A percentile compares a stretch with the other conserved stretches of the same genome.
These are phyloP conservation scores for Citrus glauca DNA, from an alignment of 345 rosid species.

Conservation along the genomic window DNA sequence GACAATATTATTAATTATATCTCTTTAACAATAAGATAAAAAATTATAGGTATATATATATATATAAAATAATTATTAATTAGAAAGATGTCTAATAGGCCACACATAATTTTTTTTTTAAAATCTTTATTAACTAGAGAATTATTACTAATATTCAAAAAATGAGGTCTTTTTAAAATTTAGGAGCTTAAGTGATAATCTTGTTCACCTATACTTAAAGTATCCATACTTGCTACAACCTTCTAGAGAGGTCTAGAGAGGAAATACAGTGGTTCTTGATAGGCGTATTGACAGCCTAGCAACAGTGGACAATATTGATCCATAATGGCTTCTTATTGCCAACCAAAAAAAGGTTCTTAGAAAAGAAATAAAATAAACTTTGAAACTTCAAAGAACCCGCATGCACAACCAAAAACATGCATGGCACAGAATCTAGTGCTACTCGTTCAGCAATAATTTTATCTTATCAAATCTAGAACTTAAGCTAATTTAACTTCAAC, in stretches of 20 bases:
- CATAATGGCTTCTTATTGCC: background rate
- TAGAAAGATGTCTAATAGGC: too few relatives aligned
- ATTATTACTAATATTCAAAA: too few relatives aligned
- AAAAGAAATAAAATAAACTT: background rate
- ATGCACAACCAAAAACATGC: background rate
- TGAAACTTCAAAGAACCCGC: constrained; percentile 1
- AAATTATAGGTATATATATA: too few relatives aligned
- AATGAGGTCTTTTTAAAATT: too few relatives aligned
- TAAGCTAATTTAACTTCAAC: background rate
- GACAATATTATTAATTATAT: too few relatives aligned
- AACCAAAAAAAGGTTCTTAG: too few relatives aligned
- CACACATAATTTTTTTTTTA: too few relatives aligned
- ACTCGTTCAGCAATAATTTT: background rate
- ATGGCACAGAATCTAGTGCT: background rate
- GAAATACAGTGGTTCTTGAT: background rate
- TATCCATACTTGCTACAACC: background rate
- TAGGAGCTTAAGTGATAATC: rapidly evolving
- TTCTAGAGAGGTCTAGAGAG: background rate
- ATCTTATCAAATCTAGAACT: background rate
- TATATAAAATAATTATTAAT: too few relatives aligned
- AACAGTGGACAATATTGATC: background rate
- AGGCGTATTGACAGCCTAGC: background rate
- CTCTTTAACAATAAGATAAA: too few relatives aligned
- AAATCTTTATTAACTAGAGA: too few relatives aligned
- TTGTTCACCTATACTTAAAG: too few relatives aligned